phyloP scores from a whole-genome alignment of 257 asterid genomes.

The Penstemon barbatus region DNA sequence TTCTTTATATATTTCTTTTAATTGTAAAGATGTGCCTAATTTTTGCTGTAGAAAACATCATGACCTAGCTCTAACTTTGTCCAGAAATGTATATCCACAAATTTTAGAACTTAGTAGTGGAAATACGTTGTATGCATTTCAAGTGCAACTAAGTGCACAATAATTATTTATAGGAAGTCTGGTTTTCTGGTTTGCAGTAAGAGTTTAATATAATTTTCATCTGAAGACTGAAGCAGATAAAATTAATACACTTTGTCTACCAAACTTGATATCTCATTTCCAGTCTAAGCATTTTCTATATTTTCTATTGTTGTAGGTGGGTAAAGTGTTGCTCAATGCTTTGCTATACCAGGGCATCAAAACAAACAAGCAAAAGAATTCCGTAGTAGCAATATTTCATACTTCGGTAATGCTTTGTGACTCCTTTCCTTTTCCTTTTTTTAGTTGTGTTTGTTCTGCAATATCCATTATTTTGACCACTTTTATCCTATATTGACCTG shows the following conservation, averaged over 20 bases:
- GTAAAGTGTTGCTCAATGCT: constrained; percentile 81
- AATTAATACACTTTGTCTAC: not conserved
- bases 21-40: constrained; percentile 4
- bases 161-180: constrained; percentile 17
- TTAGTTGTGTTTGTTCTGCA: not conserved
- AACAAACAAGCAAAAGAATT: constrained; percentile 75
- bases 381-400: constrained; percentile 80
- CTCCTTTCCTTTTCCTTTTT: constrained; percentile 3
- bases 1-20: not conserved
- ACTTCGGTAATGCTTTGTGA: constrained; percentile 42
- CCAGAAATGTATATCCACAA: constrained; percentile 11
- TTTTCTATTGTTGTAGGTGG: constrained; percentile 60
- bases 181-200: constrained; percentile 24
- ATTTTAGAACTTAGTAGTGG: constrained; percentile 13
- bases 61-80: not conserved
- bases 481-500: not conserved
- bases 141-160: not conserved
- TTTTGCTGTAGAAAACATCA: not conserved
- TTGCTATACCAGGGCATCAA: constrained; percentile 82
- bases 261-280: constrained; percentile 11
- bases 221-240: not conserved
- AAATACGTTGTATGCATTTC: not conserved
- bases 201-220: constrained; percentile 12
- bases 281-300: constrained; percentile 21
- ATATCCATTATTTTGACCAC: constrained; percentile 4